These are phyloP conservation scores for Zalerion maritima DNA, from an alignment of 495 filamentous ascomycete species.

Conservation along the genomic window DNA sequence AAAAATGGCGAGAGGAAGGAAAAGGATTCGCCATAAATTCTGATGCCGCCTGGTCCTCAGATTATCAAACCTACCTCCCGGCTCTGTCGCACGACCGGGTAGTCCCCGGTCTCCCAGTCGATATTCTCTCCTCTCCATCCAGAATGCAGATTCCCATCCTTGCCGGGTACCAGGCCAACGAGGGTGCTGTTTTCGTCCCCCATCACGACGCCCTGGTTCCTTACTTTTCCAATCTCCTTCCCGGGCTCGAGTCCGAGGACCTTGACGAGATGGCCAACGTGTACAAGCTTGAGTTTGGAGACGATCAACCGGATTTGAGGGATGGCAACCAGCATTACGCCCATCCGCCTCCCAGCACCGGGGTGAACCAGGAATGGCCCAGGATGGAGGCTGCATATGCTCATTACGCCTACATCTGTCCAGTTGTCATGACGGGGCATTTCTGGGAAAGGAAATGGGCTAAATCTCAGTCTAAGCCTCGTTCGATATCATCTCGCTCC, in stretches of 20 bases:
- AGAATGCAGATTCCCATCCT: constrained; percentile 47
- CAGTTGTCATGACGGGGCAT: constrained; percentile 45
- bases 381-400: constrained; percentile 47
- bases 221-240: constrained; percentile 43
- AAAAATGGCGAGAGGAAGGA: too few relatives aligned
- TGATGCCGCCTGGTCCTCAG: too few relatives aligned
- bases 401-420: constrained; percentile 53
- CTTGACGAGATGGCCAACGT: constrained; percentile 32
- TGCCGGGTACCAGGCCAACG: constrained; percentile 52
- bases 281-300: constrained; percentile 10
- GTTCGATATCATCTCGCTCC: too few relatives aligned
- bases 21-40: too few relatives aligned
- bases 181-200: constrained; percentile 47
- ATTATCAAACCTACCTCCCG: too few relatives aligned
- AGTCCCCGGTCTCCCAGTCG: constrained; percentile 41
- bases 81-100: too few relatives aligned
- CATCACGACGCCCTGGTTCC: constrained; percentile 28
- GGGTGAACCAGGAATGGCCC: constrained; percentile 34
- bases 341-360: constrained; percentile 3
- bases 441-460: too few relatives aligned
- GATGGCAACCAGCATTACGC: constrained; percentile 11
- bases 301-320: constrained; percentile 12
- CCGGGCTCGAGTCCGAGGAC: constrained; percentile 39
- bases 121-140: too few relatives aligned
- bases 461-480: too few relatives aligned